phyloP scores from a whole-genome alignment of 2,329 filamentous ascomycete genomes.

The Xylariaceae sp. region DNA sequence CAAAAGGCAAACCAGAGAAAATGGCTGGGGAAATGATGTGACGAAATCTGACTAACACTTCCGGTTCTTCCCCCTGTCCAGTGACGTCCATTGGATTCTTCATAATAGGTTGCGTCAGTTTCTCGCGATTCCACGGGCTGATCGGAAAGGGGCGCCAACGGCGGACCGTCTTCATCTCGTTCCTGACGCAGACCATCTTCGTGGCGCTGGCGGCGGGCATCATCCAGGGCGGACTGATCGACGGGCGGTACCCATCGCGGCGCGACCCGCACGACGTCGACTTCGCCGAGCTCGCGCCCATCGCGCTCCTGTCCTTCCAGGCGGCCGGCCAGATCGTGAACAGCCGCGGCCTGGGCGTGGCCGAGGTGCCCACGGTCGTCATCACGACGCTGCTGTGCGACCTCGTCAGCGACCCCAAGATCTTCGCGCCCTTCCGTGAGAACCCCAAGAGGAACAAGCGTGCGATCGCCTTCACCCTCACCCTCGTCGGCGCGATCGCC shows the following conservation, averaged over 20 bases:
- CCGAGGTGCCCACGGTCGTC: constrained; percentile 52
- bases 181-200: constrained; percentile 25
- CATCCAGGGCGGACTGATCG: constrained; percentile 26
- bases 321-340: constrained; percentile 51
- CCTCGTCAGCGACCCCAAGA: constrained; percentile 44
- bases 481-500: constrained; percentile 41
- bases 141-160: constrained; percentile 26
- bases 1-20: too few relatives aligned
- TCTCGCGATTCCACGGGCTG: constrained; percentile 32
- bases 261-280: constrained; percentile 22
- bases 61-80: not conserved
- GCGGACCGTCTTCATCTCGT: constrained; percentile 25
- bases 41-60: too few relatives aligned
- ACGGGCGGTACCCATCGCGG: constrained; percentile 26
- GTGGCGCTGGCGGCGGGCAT: constrained; percentile 25
- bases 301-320: constrained; percentile 49
- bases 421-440: constrained; percentile 37
- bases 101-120: constrained; percentile 35
- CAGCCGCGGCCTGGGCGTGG: constrained; percentile 44
- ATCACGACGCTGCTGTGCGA: constrained; percentile 51
- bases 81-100: constrained; percentile 39
- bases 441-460: constrained; percentile 48
- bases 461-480: constrained; percentile 38
- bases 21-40: too few relatives aligned
- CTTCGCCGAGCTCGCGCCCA: constrained; percentile 25